These are phyloP conservation scores for Guadua angustifolia DNA, from an alignment of 176 grass and related monocot genomes.

Conservation along the genomic window DNA sequence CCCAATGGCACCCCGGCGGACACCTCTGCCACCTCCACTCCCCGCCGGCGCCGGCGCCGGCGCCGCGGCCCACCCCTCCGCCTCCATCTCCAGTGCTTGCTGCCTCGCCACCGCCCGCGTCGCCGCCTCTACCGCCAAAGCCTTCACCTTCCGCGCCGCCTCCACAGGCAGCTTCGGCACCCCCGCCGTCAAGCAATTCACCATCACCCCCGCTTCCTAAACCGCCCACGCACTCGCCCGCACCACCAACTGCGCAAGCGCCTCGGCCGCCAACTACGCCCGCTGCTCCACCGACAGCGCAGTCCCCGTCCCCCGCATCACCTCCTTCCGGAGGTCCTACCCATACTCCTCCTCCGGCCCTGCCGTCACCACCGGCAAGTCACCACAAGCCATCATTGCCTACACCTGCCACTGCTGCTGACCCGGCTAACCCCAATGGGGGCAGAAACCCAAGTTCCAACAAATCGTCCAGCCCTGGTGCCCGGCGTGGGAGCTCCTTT, in stretches of 20 bases:
- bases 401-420: constrained; percentile 49
- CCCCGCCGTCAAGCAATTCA: constrained; percentile 11
- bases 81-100: constrained; percentile 5
- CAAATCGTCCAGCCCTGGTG: constrained; percentile 20
- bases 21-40: constrained; percentile 9
- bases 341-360: background rate
- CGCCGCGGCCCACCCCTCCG: background rate
- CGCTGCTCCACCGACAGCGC: background rate
- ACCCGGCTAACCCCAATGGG: constrained; percentile 25
- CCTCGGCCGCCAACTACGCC: constrained; percentile 34
- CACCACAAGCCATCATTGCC: constrained; percentile 37
- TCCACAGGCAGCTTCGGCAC: constrained; percentile 1
- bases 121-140: constrained; percentile 7
- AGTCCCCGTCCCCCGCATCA: constrained; percentile 39
- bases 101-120: background rate
- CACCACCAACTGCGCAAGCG: background rate
- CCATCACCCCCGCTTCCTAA: constrained; percentile 18
- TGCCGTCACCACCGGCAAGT: constrained; percentile 23
- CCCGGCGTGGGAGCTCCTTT: background rate
- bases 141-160: background rate
- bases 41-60: background rate
- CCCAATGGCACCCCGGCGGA: constrained; percentile 47
- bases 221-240: constrained; percentile 1
- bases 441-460: background rate
- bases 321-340: constrained; percentile 28